Percentiles rank a stretch among this genome's conserved stretches.
Conservation (phyloP, 306 rosid genomes). For the Gillenia trifoliata region DNA sequence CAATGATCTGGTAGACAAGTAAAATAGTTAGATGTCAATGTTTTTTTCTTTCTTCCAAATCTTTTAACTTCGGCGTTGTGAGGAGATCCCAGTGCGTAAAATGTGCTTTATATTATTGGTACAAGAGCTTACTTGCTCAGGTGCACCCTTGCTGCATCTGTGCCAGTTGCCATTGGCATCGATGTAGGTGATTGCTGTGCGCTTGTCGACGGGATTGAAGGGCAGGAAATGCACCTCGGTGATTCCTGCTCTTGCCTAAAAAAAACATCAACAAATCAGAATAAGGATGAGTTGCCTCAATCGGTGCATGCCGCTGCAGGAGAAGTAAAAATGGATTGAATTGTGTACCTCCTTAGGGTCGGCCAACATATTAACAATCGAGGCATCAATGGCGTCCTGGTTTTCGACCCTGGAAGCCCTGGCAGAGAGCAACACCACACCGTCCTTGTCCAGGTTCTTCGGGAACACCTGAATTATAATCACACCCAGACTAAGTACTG, state of each 20-base stretch:
- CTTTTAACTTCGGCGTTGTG: too few species aligned
- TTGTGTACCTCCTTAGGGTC: constrained; percentile 80
- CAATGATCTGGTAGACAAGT: constrained; percentile 53
- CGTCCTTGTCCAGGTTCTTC: constrained; percentile 40
- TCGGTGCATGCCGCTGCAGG: background rate
- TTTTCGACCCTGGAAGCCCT: constrained; percentile 83
- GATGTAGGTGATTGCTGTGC: constrained; percentile 80
- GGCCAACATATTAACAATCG: constrained; percentile 71
- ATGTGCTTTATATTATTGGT: background rate
- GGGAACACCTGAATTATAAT: constrained; percentile 49
- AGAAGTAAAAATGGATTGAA: background rate
- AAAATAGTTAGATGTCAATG: constrained; percentile 9
- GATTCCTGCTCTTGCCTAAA: constrained; percentile 85
- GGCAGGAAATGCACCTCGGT: constrained; percentile 88
- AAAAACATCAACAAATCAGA: background rate
- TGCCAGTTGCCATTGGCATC: constrained; percentile 62
- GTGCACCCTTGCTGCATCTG: constrained; percentile 91
- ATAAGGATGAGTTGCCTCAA: constrained; percentile 1
- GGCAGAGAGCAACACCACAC: constrained; percentile 58
- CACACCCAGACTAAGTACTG: constrained; percentile 8
- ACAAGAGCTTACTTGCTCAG: constrained; percentile 66
- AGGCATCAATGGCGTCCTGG: constrained; percentile 91
- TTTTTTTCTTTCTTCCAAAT: too few species aligned
- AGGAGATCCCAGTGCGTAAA: background rate
- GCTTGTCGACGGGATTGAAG: constrained; percentile 84